Evolutionary conservation across 805 yeast genomes (phyloP), one percentile per base, ranked within the genome.

Genomic region (Candida koratica): DNA sequence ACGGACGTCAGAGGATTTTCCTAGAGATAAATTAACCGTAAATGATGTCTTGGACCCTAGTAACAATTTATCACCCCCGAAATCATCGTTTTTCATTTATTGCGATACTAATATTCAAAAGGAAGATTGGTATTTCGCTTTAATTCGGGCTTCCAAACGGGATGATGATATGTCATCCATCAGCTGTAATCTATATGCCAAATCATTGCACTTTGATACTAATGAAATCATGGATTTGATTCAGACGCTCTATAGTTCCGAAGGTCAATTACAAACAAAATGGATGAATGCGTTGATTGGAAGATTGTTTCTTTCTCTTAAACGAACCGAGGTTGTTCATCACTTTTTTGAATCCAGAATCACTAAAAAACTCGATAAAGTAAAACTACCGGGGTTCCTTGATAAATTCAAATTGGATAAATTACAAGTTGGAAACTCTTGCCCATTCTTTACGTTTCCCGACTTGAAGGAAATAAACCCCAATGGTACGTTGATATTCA

Each of bases 241-340:
- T 36, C 88, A 83, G 46, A 74, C 81, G 1, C 58, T 89, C 25
- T 84, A 89, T 52, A 80, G 95, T 1, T 76, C 89, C 0, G 94
- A 85, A 48, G 87, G 86, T 2, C 93, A 87, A 50, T 58, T 83
- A 18, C 82, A 85, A 15, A 79, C 94, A 0, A 79, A 84, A 51
- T 93, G 97, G 98, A 57, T 93, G 15, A 93, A 93, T 58, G 96
- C 96, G 0, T 43, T 89, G 2, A 46, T 84, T 10, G 97, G 97
- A 0, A 68, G 98, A 39, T 46, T 90, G 9, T 93, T 89, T 51
- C 61, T 93, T 25, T 74, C 87, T 0, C 59, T 85, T 5, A 87
- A 88, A 48, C 71, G 77, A 32, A 88, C 97, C 0, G 77, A 76
- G 9, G 65, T 69, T 10, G 70, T 88, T 48, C 79, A 80, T 34